These are phyloP conservation scores for Paramyrothecium sp. DNA, from an alignment of 2,329 filamentous ascomycete species.

Conservation along the genomic window DNA sequence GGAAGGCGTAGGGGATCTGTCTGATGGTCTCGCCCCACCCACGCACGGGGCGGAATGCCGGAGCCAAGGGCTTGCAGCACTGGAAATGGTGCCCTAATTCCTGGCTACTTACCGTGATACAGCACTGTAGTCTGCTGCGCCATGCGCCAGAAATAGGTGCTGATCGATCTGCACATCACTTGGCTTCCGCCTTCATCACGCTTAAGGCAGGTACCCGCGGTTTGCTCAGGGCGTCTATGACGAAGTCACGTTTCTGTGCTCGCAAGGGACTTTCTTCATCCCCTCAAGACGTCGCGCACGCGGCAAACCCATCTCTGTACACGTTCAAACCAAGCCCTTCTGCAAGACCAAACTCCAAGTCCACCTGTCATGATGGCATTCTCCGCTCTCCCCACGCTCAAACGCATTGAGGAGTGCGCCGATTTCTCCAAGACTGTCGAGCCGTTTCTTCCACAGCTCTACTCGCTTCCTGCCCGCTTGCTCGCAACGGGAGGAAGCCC, in stretches of 20 bases:
- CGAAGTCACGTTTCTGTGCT: neutral
- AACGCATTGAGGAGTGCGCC: slow-evolving; percentile 70
- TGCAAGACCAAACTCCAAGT: slow-evolving; percentile 8
- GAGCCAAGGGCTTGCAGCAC: neutral
- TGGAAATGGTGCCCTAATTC: neutral
- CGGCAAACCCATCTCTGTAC: no score
- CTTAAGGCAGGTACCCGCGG: neutral
- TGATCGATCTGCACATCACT: neutral
- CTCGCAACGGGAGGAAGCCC: slow-evolving; percentile 58
- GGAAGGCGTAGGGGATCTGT: no score
- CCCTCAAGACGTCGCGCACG: no score
- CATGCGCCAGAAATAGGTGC: neutral
- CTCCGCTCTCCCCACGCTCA: slow-evolving; percentile 67
- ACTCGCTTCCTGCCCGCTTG: slow-evolving; percentile 65
- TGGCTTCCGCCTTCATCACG: neutral
- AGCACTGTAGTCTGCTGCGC: neutral
- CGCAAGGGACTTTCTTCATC: no score
- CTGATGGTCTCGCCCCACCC: no score
- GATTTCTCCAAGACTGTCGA: slow-evolving; percentile 73
- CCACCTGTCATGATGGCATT: slow-evolving; percentile 37
- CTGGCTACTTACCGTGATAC: neutral
- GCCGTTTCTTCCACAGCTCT: slow-evolving; percentile 71
- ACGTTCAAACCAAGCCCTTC: neutral
- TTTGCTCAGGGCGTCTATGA: neutral
- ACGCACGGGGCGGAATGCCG: no score